phyloP scores from a whole-genome alignment of 176 grass and related monocot species.

The Areca catechu region DNA sequence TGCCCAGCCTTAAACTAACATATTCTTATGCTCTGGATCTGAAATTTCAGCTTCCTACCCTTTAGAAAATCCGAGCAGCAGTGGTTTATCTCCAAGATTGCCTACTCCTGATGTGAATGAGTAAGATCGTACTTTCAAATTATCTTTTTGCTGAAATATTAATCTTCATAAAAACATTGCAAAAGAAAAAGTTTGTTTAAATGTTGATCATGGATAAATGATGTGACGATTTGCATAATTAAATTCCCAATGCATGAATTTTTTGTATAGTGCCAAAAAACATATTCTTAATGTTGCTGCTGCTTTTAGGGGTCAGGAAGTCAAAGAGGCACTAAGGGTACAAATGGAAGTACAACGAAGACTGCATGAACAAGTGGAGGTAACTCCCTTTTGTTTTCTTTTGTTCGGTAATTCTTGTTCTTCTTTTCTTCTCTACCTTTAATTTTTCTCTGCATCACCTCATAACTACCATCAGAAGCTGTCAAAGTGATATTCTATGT shows the following conservation, averaged over 20 bases:
- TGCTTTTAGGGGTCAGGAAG: constrained; percentile 23
- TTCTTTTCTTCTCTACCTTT: background rate
- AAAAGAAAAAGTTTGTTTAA: no score
- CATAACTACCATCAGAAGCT: no score
- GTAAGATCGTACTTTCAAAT: constrained; percentile 21
- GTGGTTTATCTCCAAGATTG: constrained; percentile 74
- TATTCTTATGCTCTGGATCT: background rate
- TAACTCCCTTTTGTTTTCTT: constrained; percentile 15
- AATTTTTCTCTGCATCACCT: no score
- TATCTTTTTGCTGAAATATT: no score
- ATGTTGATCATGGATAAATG: no score
- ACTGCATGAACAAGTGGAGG: constrained; percentile 98
- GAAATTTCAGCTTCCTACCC: constrained; percentile 70
- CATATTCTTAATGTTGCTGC: background rate
- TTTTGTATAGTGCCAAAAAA: background rate
- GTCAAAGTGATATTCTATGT: no score
- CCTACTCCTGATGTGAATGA: constrained; percentile 78
- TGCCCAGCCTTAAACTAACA: background rate
- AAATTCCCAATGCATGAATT: constrained; percentile 9
- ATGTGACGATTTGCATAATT: background rate
- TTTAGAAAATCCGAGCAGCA: constrained; percentile 66
- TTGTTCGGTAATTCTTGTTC: background rate
- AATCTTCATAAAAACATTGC: no score
- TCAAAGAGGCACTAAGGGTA: constrained; percentile 54
- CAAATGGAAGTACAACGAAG: constrained; percentile 97